Conservation (phyloP, 1,139 yeast species). For the Blastobotrys proliferans region DNA sequence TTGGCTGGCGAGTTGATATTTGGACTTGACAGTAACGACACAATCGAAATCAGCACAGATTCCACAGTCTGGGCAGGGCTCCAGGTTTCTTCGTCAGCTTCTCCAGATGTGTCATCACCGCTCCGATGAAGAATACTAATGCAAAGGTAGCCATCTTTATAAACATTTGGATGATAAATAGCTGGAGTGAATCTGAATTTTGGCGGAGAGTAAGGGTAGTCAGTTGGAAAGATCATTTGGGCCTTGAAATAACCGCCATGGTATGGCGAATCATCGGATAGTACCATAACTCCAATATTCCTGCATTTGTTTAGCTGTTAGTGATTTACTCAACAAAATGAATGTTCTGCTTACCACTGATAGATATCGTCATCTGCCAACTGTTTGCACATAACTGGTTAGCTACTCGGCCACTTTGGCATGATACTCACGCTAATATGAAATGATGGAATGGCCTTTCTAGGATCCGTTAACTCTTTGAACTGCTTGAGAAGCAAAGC, state of each 20-base stretch:
- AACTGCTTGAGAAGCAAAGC: conserved; percentile 88
- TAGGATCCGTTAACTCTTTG: conserved; percentile 90
- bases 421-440: conserved; percentile 52
- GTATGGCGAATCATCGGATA: conserved; percentile 82
- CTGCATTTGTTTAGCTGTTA: conserved; percentile 68
- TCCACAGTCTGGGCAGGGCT: conserved; percentile 96
- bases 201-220: conserved; percentile 91
- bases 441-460: conserved; percentile 85
- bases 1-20: conserved; percentile 92
- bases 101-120: conserved; percentile 85
- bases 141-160: conserved; percentile 88
- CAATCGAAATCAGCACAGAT: conserved; percentile 81
- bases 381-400: background rate
- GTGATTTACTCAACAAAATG: too few relatives aligned
- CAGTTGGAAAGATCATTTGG: conserved; percentile 87
- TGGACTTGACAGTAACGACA: conserved; percentile 88
- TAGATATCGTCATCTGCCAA: background rate
- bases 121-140: conserved; percentile 87
- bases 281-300: conserved; percentile 92
- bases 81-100: conserved; percentile 85
- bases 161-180: conserved; percentile 91
- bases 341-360: background rate
- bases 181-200: conserved; percentile 91
- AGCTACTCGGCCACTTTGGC: too few relatives aligned
- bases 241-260: conserved; percentile 97